These are phyloP conservation scores for Leccinum solheimii DNA, from an alignment of 1,284 basidiomycete genomes.

Conservation along the genomic window DNA sequence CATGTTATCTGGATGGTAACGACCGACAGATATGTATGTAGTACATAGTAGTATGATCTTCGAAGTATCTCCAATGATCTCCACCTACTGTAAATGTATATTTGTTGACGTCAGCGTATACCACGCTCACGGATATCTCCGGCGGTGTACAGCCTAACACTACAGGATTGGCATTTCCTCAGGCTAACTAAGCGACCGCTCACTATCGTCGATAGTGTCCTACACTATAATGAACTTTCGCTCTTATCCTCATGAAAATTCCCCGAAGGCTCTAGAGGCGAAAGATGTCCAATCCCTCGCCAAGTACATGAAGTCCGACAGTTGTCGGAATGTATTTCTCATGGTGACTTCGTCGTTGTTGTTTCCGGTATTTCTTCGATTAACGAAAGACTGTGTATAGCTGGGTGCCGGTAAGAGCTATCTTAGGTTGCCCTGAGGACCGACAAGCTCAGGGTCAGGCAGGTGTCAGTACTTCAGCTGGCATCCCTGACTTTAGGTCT, in stretches of 20 bases:
- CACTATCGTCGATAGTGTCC: neutral
- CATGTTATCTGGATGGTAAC: neutral
- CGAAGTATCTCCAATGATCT: too few species aligned
- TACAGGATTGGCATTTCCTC: neutral
- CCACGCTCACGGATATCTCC: neutral
- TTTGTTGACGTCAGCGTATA: neutral
- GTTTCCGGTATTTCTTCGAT: neutral
- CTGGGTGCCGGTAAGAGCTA: slow-evolving; percentile 57
- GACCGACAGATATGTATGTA: neutral
- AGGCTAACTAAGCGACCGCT: neutral
- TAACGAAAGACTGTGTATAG: slow-evolving; percentile 34
- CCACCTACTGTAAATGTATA: too few species aligned
- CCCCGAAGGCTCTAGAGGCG: slow-evolving; percentile 31
- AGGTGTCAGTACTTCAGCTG: slow-evolving; percentile 79
- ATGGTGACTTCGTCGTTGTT: slow-evolving; percentile 53
- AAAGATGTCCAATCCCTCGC: slow-evolving; percentile 50
- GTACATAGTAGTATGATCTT: neutral
- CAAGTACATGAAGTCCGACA: slow-evolving; percentile 65
- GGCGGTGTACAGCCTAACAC: neutral
- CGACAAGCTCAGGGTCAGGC: slow-evolving; percentile 7
- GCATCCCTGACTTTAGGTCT: slow-evolving; percentile 80
- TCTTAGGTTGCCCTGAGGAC: neutral
- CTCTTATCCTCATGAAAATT: slow-evolving; percentile 3
- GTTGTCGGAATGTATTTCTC: slow-evolving; percentile 66
- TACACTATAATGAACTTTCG: slow-evolving; percentile 18